Evolutionary conservation across 2,329 filamentous ascomycete species (phyloP), one percentile per base, ranked within the genome.

Genomic region (Lecanosticta acicola): DNA sequence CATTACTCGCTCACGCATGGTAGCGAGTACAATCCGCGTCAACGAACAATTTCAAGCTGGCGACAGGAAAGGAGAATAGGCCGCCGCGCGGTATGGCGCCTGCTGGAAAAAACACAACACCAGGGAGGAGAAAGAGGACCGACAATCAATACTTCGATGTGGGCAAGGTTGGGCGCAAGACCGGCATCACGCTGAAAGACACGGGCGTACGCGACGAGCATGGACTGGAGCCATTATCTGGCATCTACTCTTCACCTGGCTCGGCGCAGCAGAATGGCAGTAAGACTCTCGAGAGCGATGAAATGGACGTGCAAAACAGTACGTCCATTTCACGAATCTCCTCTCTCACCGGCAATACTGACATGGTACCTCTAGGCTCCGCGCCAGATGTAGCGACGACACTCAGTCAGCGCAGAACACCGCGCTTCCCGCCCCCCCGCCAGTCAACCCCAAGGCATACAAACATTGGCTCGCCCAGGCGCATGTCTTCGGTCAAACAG

Each of bases 211-310:
- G 88, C 69, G 91, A 97, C 69, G 89, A 94, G 65, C 76, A 95
- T 75, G 93, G 91, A 66, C 82, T 98, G 73, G 88, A 96, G 65
- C 84, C 87, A 29, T 78, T 95, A 48, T 86, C 91, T 29, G 80
- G 81, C 56, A 80, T 97, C 55, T 95, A 95, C 67, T 96, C 90
- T 7, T 95, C 90, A 16, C 89, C 90, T 11, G 24, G 24, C 7
- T 29, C 24, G 24, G n/a, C 71, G n/a, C 50, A 55, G 37, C 45
- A 55, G 8, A 43, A 54, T 48, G 50, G 46, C 39, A 48, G 53
- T 39, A 46, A 41, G 41, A 55, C 49, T 24, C 51, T 59, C 36
- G 53, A 55, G 29, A 58, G 54, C 48, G 57, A 58, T 37, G 55
- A 53, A 18, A 61, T 84, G 80, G 80, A 82, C 18, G 69, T 83